Percentiles rank a stretch among this genome's conserved stretches.
Evolutionary conservation across 2,329 filamentous ascomycete species (phyloP).

Genomic region (Beauveria australis): DNA sequence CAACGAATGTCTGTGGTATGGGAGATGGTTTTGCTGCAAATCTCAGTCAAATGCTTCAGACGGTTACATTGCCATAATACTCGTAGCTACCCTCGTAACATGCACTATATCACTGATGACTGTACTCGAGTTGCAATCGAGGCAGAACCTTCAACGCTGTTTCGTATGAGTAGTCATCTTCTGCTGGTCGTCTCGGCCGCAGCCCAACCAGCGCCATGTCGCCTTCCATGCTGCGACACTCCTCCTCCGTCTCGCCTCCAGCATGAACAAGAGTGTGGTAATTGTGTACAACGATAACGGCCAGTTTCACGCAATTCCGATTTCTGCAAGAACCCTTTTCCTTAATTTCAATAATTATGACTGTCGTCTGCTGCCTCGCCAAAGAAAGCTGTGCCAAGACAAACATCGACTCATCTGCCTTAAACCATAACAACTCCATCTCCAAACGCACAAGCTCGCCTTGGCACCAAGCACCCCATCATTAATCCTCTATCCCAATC

Average conservation of each 20-base stretch:
- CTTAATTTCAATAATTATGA: not conserved
- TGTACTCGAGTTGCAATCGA: not conserved
- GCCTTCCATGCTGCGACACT: not conserved
- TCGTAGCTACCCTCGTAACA: not conserved
- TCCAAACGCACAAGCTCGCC: not conserved
- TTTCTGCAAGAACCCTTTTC: not conserved
- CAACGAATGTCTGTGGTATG: too few species aligned
- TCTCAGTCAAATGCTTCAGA: not conserved
- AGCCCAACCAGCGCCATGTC: not conserved
- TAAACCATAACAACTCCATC: not conserved
- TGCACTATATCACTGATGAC: not conserved
- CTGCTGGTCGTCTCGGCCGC: not conserved
- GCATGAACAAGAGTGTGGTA: not conserved
- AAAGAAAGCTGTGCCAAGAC: not conserved
- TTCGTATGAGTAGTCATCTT: not conserved
- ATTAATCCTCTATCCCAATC: not conserved
- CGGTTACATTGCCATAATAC: not conserved
- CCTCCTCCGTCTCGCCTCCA: not conserved
- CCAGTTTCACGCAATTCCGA: not conserved
- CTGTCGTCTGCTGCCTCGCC: not conserved
- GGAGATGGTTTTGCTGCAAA: not conserved
- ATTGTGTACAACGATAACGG: not conserved
- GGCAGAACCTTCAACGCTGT: not conserved
- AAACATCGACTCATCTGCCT: not conserved
- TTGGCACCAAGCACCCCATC: not conserved